Evolutionary conservation across 352 stramenopile species (phyloP), one percentile per base, ranked within the genome.

Genomic region (Detonula confervacea): DNA sequence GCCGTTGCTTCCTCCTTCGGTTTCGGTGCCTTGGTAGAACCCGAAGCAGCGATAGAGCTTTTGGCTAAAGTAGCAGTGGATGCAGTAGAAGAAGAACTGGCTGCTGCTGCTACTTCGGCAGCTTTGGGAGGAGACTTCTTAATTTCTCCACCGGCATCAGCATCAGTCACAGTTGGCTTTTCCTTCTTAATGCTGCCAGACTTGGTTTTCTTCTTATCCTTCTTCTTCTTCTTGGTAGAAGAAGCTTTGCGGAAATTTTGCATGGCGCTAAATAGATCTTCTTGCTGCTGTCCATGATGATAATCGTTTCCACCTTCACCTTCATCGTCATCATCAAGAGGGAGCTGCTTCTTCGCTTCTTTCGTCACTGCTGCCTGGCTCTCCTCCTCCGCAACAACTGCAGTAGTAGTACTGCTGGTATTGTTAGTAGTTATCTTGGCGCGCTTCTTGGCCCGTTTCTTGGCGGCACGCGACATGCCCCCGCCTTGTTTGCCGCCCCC

Each of bases 381-480:
- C n/a, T n/a, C n/a, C n/a, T n/a, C n/a, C n/a, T n/a, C n/a, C n/a
- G n/a, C n/a, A n/a, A n/a, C n/a, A n/a, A n/a, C n/a, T 59, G 22
- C 24, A 20, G 35, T 24, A 8, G 12, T n/a, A n/a, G n/a, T n/a
- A n/a, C n/a, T n/a, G n/a, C n/a, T n/a, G n/a, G n/a, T n/a, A n/a
- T n/a, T n/a, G n/a, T n/a, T n/a, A n/a, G n/a, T n/a, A n/a, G n/a
- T n/a, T n/a, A n/a, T n/a, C 44, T 70, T 68, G 52, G 61, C 68
- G 30, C 75, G 74, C 63, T 83, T 88, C 56, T 79, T 88, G 24
- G 77, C 81, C 3, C 81, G 62, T 59, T 85, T 88, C 57, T 85
- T 83, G 0, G 81, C 76, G 11, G 81, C 81, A 35, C 81, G 70
- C 20, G 81, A 88, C 81, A 80, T 80, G 29, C 77, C 77, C 37